phyloP scores from a whole-genome alignment of 352 stramenopile genomes.

The Phytopythium aichiense region DNA sequence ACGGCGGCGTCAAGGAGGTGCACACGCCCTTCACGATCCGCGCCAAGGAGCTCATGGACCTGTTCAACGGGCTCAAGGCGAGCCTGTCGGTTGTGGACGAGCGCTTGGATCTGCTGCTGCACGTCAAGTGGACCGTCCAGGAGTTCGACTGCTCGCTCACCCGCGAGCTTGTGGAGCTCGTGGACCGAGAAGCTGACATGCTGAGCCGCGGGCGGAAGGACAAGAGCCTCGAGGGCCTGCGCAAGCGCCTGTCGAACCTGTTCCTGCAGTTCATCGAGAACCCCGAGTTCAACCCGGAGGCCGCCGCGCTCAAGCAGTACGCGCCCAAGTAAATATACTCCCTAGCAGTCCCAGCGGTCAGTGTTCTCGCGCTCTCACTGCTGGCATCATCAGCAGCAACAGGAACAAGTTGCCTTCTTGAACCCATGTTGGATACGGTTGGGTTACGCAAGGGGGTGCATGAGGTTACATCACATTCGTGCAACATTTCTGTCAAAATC shows the following conservation, averaged over 20 bases:
- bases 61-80: constrained; percentile 78
- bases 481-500: neutral
- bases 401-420: neutral
- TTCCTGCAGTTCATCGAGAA: constrained; percentile 93
- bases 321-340: constrained; percentile 1
- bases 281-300: constrained; percentile 92
- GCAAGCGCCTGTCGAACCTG: constrained; percentile 81
- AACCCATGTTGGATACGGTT: neutral
- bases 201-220: constrained; percentile 81
- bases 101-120: constrained; percentile 86
- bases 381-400: neutral
- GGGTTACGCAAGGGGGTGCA: neutral
- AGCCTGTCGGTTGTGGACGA: constrained; percentile 71
- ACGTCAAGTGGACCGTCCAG: constrained; percentile 92
- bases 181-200: constrained; percentile 93
- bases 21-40: constrained; percentile 88
- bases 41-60: constrained; percentile 85
- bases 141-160: constrained; percentile 91
- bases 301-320: constrained; percentile 45
- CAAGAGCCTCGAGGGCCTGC: constrained; percentile 78
- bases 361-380: neutral
- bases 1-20: constrained; percentile 86
- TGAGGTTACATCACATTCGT: neutral
- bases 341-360: neutral
- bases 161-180: constrained; percentile 88